Percentiles rank a stretch among this genome's conserved stretches.
phyloP scores from a whole-genome alignment of 345 rosid species.

The Heritiera fomes region DNA sequence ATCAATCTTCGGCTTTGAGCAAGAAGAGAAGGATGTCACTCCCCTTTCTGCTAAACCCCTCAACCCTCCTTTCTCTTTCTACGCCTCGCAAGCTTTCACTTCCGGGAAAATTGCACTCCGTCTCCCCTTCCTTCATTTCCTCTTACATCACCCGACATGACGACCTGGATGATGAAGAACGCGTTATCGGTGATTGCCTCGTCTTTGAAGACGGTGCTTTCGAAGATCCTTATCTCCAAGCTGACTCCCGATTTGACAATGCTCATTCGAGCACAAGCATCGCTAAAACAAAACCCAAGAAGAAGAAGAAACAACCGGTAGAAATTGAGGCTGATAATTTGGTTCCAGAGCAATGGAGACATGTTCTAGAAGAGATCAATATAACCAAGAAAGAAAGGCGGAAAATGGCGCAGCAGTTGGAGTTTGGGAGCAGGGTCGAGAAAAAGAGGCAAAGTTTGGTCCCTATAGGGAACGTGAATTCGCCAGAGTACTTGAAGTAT shows the following conservation, averaged over 20 bases:
- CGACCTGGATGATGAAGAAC: conserved; percentile 45
- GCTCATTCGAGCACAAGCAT: neutral
- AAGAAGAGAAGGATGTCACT: too few species aligned
- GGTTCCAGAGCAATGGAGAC: conserved; percentile 87
- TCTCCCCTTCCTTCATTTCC: conserved; percentile 46
- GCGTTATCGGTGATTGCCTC: conserved; percentile 78
- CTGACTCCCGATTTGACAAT: conserved; percentile 12
- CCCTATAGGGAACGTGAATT: conserved; percentile 59
- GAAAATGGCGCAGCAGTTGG: conserved; percentile 71
- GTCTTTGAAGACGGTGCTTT: conserved; percentile 89
- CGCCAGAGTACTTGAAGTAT: conserved; percentile 58
- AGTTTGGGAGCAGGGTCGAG: conserved; percentile 77
- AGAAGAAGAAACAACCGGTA: conserved; percentile 35
- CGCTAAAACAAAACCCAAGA: conserved; percentile 19
- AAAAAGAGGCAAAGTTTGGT: conserved; percentile 57
- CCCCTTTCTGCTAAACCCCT: neutral
- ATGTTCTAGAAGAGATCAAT: conserved; percentile 76
- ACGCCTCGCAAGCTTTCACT: neutral
- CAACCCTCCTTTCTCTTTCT: neutral
- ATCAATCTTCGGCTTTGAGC: too few species aligned
- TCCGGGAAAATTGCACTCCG: conserved; percentile 37
- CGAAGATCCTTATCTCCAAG: conserved; percentile 66
- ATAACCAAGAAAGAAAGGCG: conserved; percentile 83
- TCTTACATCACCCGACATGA: conserved; percentile 30
- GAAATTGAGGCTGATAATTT: conserved; percentile 57